phyloP scores from a whole-genome alignment of 2,329 filamentous ascomycete genomes.

The Elsinoe perseae region DNA sequence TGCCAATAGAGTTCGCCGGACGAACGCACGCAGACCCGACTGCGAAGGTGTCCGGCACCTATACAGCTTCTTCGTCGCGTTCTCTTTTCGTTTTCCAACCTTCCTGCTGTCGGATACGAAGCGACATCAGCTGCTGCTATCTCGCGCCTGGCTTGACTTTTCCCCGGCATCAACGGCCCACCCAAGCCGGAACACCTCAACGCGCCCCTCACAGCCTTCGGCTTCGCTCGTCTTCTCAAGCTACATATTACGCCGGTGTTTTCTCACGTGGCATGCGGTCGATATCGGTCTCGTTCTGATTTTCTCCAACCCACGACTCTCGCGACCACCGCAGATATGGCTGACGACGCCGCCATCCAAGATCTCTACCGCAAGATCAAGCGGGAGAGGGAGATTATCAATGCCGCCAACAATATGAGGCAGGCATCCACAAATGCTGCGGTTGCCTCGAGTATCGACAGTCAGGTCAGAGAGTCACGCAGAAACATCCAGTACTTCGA shows the following conservation, averaged over 20 bases:
- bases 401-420: slow-evolving; percentile 88
- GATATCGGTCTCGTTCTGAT: not conserved
- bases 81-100: not conserved
- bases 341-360: slow-evolving; percentile 56
- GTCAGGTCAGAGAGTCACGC: slow-evolving; percentile 86
- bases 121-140: not conserved
- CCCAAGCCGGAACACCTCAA: slow-evolving; percentile 1
- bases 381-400: slow-evolving; percentile 90
- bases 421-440: slow-evolving; percentile 89
- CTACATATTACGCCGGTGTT: not conserved
- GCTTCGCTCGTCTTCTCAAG: not conserved
- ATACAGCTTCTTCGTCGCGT: not conserved
- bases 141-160: not conserved
- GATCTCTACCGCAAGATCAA: slow-evolving; percentile 96
- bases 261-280: slow-evolving; percentile 1
- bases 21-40: not conserved
- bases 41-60: not conserved
- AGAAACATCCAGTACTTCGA: slow-evolving; percentile 95
- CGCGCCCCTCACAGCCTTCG: not conserved
- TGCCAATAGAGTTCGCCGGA: not conserved
- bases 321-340: slow-evolving; percentile 39
- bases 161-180: slow-evolving; percentile 3
- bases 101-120: not conserved
- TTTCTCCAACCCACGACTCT: not conserved
- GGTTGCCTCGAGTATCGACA: slow-evolving; percentile 83